Base-by-base conservation (phyloP, 345 rosid genomes). In the Ceriops decandra region DNA sequence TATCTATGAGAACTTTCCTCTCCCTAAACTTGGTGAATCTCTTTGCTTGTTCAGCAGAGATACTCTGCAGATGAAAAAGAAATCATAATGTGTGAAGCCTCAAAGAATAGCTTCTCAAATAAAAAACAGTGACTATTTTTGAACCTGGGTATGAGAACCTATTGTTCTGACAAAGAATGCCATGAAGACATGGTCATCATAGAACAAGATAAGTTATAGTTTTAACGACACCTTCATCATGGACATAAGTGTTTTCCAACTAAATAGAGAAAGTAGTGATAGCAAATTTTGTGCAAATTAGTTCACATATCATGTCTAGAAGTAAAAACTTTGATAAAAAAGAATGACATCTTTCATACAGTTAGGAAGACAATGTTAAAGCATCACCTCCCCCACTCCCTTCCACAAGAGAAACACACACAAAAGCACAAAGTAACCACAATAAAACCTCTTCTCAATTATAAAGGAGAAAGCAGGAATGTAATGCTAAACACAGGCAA, bases 1-100 rank as follows among this genome's bases (percentile, higher is more conserved):
- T 95, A 63, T 91, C 98, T 70, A 91, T 81, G 68, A 86, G 87
- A 59, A 92, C 91, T 77, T 90, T 95, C 83, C 97, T 84, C 85
- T 91, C 96, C 28, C 59, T 22, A 24, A 56, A 56, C 16, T 56
- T 56, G 24, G 59, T 22, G 28, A 56, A 56, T 56, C 30, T 56
- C 30, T 22, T 56, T 56, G 59, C 59, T 22, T 56, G 59, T 3
- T 56, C 59, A 56, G 59, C 16, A 24, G 59, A 56, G 30, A 56
- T 24, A 56, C 30, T 56, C 59, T 56, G 28, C 30, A 56, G 16
- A 56, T 15, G 5, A 42, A 42, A 42, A 42, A 22, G 2, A 56
- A 56, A 27, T 15, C 59, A 56, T 22, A 56, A 22, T 10, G 59
- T 15, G 30, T 24, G 11, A 56, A 22, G 30, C 59, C 59, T 56